These are phyloP conservation scores for Russula brevipes DNA, from an alignment of 768 basidiomycete genomes.

Conservation along the genomic window DNA sequence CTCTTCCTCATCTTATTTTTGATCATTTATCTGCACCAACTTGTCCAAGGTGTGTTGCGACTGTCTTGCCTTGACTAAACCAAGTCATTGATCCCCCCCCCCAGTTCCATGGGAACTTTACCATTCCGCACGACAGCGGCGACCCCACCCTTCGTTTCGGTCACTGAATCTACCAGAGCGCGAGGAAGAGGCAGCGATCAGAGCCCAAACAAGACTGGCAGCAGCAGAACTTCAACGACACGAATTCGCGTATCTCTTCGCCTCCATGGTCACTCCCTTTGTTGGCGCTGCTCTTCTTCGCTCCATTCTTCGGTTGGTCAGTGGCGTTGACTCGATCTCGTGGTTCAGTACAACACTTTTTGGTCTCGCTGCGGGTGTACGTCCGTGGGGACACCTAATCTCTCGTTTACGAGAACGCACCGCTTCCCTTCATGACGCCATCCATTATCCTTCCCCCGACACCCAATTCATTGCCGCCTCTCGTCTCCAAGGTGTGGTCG, in stretches of 20 bases:
- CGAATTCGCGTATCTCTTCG: conserved; percentile 58
- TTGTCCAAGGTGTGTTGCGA: conserved; percentile 61
- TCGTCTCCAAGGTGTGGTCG: conserved; percentile 33
- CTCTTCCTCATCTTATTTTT: conserved; percentile 62
- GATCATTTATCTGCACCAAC: conserved; percentile 74
- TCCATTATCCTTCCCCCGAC: conserved; percentile 51
- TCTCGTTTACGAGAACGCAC: conserved; percentile 60
- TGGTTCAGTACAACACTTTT: conserved; percentile 80
- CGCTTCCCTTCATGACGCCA: conserved; percentile 54
- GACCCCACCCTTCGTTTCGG: conserved; percentile 30
- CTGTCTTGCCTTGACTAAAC: neutral
- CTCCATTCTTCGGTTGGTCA: conserved; percentile 46
- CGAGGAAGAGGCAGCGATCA: conserved; percentile 33
- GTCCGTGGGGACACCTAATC: conserved; percentile 72
- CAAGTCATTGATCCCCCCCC: neutral
- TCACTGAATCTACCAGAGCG: conserved; percentile 16
- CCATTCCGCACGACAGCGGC: conserved; percentile 47
- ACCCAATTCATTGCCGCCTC: conserved; percentile 32
- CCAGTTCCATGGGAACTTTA: conserved; percentile 70
- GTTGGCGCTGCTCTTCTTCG: conserved; percentile 64
- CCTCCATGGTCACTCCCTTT: conserved; percentile 62
- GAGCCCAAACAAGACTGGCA: conserved; percentile 41
- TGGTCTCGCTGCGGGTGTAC: conserved; percentile 71
- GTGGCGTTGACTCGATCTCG: conserved; percentile 57
- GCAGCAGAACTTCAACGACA: conserved; percentile 52